Percentiles rank a stretch among this genome's conserved stretches.
These are phyloP conservation scores for Cyclocybe aegerita DNA, from an alignment of 768 basidiomycete species.

Conservation along the genomic window DNA sequence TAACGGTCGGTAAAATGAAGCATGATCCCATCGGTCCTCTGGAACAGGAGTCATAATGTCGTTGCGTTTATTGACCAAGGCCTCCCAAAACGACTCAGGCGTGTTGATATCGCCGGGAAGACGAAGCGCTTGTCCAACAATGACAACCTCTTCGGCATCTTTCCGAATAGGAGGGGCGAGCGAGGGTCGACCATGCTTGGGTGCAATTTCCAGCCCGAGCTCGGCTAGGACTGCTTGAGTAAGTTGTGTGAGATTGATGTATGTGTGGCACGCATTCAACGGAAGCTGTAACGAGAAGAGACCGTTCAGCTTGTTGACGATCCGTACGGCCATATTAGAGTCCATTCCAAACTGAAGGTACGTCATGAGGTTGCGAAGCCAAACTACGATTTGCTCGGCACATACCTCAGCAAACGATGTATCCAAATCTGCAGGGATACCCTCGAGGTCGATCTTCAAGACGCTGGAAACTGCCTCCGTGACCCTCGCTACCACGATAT, in stretches of 20 bases:
- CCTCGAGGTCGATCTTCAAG: conserved; percentile 9
- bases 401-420: conserved; percentile 25
- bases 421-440: conserved; percentile 10
- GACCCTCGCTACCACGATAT: conserved; percentile 4
- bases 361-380: not conserved
- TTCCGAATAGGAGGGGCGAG: not conserved
- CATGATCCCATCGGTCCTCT: conserved; percentile 29
- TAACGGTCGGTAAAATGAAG: conserved; percentile 21
- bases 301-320: conserved; percentile 24
- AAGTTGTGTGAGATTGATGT: conserved; percentile 20
- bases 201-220: conserved; percentile 6
- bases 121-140: conserved; percentile 30
- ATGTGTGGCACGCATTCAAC: conserved; percentile 26
- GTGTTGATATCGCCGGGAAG: conserved; percentile 28
- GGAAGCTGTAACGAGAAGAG: conserved; percentile 18
- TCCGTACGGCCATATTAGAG: conserved; percentile 23
- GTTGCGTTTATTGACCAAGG: conserved; percentile 22
- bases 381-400: not conserved
- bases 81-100: conserved; percentile 26
- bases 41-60: conserved; percentile 23
- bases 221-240: conserved; percentile 11
- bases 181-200: no score
- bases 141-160: conserved; percentile 21
- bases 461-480: conserved; percentile 12
- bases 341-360: conserved; percentile 27